phyloP scores from a whole-genome alignment of 1,139 yeast genomes.

The Kodamaea fungicola region DNA sequence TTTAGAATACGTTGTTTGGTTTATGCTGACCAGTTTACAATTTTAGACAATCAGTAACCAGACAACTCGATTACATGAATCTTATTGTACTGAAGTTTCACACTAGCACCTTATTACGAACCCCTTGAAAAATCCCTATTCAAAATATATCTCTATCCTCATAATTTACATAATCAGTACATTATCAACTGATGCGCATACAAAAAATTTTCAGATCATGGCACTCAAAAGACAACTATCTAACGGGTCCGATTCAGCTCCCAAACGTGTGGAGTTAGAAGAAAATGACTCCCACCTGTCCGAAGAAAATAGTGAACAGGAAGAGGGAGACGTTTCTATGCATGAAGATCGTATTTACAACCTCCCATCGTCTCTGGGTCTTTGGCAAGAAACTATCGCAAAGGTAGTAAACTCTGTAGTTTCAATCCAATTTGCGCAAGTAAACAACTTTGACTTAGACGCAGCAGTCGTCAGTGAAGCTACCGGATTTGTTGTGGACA shows the following conservation, averaged over 20 bases:
- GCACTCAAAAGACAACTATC: constrained; percentile 8
- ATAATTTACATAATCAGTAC: too few relatives aligned
- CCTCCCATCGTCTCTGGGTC: constrained; percentile 1
- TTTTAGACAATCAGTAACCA: too few relatives aligned
- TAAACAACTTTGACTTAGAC: constrained; percentile 86
- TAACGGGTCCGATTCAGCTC: constrained; percentile 6
- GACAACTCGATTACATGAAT: too few relatives aligned
- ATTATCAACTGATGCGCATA: background rate
- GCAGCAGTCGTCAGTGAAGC: constrained; percentile 82
- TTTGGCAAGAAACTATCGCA: constrained; percentile 81
- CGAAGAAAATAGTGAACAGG: too few relatives aligned
- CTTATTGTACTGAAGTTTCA: too few relatives aligned
- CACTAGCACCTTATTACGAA: too few relatives aligned
- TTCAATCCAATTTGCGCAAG: constrained; percentile 83
- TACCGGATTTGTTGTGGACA: constrained; percentile 93
- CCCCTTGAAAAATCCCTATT: background rate
- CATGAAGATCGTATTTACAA: background rate
- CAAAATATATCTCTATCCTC: background rate
- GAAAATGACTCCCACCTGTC: too few relatives aligned
- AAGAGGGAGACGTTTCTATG: too few relatives aligned
- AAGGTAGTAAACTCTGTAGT: constrained; percentile 84
- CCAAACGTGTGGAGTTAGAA: constrained; percentile 1
- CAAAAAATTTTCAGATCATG: constrained; percentile 1
- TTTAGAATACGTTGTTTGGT: too few relatives aligned
- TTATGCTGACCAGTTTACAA: too few relatives aligned